A percentile compares a stretch with the other conserved stretches of the same genome.
Conservation (phyloP, 345 rosid species). For the Raphanus raphanistrum region DNA sequence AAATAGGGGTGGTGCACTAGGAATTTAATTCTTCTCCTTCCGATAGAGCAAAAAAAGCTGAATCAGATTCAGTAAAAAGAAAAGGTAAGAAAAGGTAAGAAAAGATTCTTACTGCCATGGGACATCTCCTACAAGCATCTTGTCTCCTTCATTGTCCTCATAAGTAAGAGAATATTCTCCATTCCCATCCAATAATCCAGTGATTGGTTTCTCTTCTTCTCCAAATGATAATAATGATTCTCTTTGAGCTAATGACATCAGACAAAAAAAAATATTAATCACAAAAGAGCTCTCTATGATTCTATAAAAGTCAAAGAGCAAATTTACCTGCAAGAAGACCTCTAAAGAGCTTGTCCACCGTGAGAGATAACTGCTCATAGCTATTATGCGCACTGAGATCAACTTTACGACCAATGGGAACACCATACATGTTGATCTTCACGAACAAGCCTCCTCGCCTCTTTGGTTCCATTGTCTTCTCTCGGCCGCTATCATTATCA, state of each 20-base stretch:
- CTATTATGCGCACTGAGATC: constrained; percentile 78
- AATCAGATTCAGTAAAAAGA: constrained; percentile 35
- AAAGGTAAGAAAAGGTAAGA: constrained; percentile 16
- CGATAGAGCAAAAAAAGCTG: constrained; percentile 28
- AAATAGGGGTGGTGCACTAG: neutral
- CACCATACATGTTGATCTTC: constrained; percentile 97
- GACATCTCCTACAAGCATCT: constrained; percentile 99
- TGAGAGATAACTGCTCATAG: constrained; percentile 74
- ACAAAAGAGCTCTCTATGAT: neutral
- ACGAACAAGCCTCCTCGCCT: constrained; percentile 63
- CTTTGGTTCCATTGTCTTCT: constrained; percentile 16
- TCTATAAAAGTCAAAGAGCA: neutral
- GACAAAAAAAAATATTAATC: neutral
- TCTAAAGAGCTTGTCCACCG: constrained; percentile 92
- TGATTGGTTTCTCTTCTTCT: constrained; percentile 66
- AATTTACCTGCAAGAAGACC: constrained; percentile 87
- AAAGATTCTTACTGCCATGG: constrained; percentile 96
- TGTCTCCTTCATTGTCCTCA: constrained; percentile 98
- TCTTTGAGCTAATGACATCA: constrained; percentile 61
- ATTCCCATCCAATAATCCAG: constrained; percentile 68
- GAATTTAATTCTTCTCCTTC: constrained; percentile 42
- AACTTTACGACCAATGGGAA: constrained; percentile 97
- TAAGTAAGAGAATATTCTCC: constrained; percentile 97
- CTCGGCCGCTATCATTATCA: constrained; percentile 34
- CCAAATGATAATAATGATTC: constrained; percentile 57